Evolutionary conservation across 2,329 filamentous ascomycete genomes (phyloP), one percentile per base, ranked within the genome.

Genomic region (Arthroderma sp.): DNA sequence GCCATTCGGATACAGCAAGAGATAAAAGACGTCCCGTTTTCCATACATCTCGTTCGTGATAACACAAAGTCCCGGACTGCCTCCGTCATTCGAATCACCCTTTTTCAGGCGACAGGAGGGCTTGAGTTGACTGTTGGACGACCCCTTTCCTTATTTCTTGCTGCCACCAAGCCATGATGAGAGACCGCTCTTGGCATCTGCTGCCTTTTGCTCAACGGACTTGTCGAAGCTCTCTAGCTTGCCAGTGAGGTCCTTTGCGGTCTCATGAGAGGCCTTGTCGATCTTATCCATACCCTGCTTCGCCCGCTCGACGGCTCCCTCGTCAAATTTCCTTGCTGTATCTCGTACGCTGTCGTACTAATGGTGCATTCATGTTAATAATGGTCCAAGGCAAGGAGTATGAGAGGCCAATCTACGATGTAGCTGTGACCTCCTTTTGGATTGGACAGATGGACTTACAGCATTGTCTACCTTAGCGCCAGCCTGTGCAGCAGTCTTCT

Each of bases 101-200:
- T 11, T 19, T 43, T 19, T 9, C 11, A 43, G n/a, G 3, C 5
- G 3, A 4, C n/a, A 2, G 5, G 4, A 11, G 17, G 39, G 17
- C 21, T 23, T 21, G 17, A 17, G 39, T 9, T 21, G 7, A 31
- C 19, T 6, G 9, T 9, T 47, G 2, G 41, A 23, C 23, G 41
- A 47, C 19, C 9, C 23, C 13, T 19, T 43, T 9, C 15, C 4
- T 15, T 51, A 51, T 31, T 51, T 51, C 25, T 63, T 63, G 58
- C 61, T 63, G 28, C 69, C 76, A 21, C 89, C 85, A 67, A 96
- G 95, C 91, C 90, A 96, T 70, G 86, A 81, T 43, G 86, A 87
- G 66, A 95, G 73, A 62, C 86, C 86, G 66, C 83, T 82, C 83
- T 95, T 95, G 47, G 89, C 87, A 77, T 95, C 86, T 55, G 83